Conservation (phyloP, 352 stramenopile species). For the Halophytophthora polymorphica region DNA sequence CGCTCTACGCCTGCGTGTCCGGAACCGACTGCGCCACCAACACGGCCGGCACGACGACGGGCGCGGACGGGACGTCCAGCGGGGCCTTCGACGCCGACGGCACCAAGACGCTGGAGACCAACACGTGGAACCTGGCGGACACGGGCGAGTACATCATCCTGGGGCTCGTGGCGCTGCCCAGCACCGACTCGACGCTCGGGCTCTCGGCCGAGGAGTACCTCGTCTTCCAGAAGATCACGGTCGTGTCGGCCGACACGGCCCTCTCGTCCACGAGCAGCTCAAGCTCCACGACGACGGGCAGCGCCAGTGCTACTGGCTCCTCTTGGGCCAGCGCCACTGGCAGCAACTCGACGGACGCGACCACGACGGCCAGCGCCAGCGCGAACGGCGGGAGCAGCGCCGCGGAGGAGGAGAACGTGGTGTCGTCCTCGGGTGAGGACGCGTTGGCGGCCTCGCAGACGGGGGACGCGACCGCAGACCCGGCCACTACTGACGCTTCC, state of each 20-base stretch:
- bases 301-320: conserved; percentile 13
- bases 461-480: background rate
- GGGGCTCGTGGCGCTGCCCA: conserved; percentile 55
- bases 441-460: background rate
- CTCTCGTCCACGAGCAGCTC: conserved; percentile 27
- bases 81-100: conserved; percentile 46
- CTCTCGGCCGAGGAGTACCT: conserved; percentile 62
- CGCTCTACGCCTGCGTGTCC: conserved; percentile 54
- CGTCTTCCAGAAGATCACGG: conserved; percentile 60
- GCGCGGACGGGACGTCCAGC: conserved; percentile 24
- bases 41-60: conserved; percentile 35
- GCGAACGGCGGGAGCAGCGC: background rate
- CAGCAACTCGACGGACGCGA: conserved; percentile 4
- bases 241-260: conserved; percentile 42
- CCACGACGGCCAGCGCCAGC: conserved; percentile 8
- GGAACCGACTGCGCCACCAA: conserved; percentile 64
- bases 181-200: conserved; percentile 38
- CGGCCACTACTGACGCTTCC: too few species aligned
- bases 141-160: conserved; percentile 63
- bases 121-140: conserved; percentile 47
- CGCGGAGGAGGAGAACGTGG: too few species aligned
- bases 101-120: conserved; percentile 42
- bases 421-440: conserved; percentile 3
- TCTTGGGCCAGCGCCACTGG: conserved; percentile 6
- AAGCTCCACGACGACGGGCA: conserved; percentile 20